phyloP scores from a whole-genome alignment of 345 rosid genomes.

The Clausena lansium region DNA sequence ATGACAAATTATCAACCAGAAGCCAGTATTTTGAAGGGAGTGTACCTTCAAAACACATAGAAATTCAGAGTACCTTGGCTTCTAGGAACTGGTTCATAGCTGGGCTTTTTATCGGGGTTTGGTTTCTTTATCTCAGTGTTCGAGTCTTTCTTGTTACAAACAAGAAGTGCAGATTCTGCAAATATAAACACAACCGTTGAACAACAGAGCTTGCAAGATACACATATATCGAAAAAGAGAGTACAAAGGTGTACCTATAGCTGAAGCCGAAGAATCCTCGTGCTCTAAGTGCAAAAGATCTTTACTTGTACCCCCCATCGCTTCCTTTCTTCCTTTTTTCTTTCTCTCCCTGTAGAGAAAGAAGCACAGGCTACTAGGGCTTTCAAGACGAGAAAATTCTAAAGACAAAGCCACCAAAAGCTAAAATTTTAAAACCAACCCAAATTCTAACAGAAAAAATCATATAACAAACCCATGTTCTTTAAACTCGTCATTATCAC shows the following conservation, averaged over 20 bases:
- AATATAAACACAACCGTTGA: background rate
- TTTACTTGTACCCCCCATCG: constrained; percentile 40
- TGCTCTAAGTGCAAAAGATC: constrained; percentile 45
- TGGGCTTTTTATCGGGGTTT: constrained; percentile 34
- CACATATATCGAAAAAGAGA: background rate
- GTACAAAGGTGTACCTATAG: constrained; percentile 23
- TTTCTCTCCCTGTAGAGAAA: background rate
- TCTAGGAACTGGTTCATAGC: constrained; percentile 37
- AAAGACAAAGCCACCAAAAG: background rate
- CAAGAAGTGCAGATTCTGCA: constrained; percentile 48
- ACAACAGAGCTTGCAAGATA: background rate
- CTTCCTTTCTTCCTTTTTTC: background rate
- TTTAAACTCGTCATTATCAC: background rate
- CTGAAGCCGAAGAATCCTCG: constrained; percentile 25
- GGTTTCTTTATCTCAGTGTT: constrained; percentile 17
- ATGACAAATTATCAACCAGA: background rate
- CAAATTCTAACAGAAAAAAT: background rate
- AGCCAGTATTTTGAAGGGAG: background rate
- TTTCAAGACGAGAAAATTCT: background rate
- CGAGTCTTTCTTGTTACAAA: constrained; percentile 26
- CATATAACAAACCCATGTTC: background rate
- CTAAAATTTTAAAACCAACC: background rate
- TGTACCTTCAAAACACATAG: background rate
- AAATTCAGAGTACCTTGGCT: constrained; percentile 49
- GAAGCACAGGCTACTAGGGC: background rate